Conservation (phyloP, 352 stramenopile genomes). For the Phytophthora rubi region DNA sequence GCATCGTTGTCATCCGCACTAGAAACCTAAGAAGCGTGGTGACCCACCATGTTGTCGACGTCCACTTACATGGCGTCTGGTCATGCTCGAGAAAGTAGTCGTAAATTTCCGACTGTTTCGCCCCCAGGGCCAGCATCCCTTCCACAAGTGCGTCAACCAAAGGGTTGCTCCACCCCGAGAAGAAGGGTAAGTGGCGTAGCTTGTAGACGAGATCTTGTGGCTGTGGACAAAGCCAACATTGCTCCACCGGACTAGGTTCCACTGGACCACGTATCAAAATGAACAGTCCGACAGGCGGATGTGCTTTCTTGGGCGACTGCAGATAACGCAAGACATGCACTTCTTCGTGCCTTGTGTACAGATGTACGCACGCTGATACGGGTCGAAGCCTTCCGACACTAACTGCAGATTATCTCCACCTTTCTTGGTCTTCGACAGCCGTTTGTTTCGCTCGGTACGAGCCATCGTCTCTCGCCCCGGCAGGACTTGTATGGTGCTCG, state of each 20-base stretch:
- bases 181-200: not conserved
- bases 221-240: too few species aligned
- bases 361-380: conserved; percentile 13
- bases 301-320: not conserved
- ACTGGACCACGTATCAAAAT: not conserved
- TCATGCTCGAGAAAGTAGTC: conserved; percentile 7
- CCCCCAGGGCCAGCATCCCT: not conserved
- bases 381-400: conserved; percentile 5
- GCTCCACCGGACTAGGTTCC: too few species aligned
- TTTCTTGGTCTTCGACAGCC: not conserved
- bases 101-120: not conserved
- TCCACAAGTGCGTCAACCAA: conserved; percentile 1
- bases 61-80: not conserved
- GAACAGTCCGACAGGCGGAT: too few species aligned
- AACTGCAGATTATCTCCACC: not conserved
- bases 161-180: conserved; percentile 2
- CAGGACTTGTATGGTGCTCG: not conserved
- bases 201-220: too few species aligned
- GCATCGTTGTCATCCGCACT: too few species aligned
- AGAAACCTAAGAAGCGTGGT: too few species aligned
- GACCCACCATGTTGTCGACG: not conserved
- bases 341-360: conserved; percentile 16
- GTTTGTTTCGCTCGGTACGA: not conserved
- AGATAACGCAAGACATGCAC: not conserved
- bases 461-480: not conserved